Evolutionary conservation across 164 flowering plant genomes (phyloP), one percentile per base, ranked within the genome.

Genomic region (Nelumbo lutea): DNA sequence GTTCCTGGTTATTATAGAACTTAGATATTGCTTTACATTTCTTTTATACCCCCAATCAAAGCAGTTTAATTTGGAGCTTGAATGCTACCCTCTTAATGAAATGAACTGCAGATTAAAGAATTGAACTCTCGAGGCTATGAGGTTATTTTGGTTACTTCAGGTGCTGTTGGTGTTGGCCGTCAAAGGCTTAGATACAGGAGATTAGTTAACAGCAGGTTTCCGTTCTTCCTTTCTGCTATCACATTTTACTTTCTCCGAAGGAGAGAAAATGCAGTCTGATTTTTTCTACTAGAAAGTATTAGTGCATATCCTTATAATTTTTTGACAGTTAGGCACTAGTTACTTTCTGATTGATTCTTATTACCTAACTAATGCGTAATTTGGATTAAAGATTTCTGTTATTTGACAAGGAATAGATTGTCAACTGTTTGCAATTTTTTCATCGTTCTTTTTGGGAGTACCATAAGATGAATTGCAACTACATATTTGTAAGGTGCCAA

Each of bases 141-240:
- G 77, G 88, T 96, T 62, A 88, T 93, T 73, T 76, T 96, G 85
- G 99, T 96, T 67, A 77, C 97, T 8, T 96, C 98, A 42, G 99
- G 99, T 79, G 98, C 99, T 61, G 92, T 93, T 69, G 97, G 98
- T 63, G 88, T 82, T 69, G 99, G 99, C 52, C 98, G 98, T 13
- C 99, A 96, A 70, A 83, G 96, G 81, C 98, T 96, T 66, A 79
- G 83, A 79, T 93, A 84, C 79, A 78, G 99, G 75, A 86, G 67
- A 79, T 75, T 93, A 67, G 79, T 93, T 42, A 84, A 96, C 68
- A 96, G 97, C 98, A 96, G 98, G 99, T 93, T 64, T 13, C 52
- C 67, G 4, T 65, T 2, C 42, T 52, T 47, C 2, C 57, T 51
- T 50, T 59, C 13, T 61, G 42, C 13, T 57, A 40, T 60, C 59